Conservation (phyloP, 176 grass and related monocot species). For the Hordeum marinum region DNA sequence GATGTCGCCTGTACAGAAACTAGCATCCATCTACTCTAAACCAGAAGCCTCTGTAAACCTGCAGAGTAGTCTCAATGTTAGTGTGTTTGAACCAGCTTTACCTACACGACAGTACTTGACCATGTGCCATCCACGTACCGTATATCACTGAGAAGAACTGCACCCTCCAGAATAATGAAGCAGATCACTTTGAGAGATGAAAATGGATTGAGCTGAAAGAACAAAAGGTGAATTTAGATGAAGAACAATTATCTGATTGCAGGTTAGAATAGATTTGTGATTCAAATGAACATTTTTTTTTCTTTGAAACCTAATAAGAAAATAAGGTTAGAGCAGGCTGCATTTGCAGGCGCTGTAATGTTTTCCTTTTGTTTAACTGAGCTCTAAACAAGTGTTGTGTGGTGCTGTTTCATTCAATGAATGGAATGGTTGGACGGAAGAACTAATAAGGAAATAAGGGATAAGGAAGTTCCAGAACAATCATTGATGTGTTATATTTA, state of each 20-base stretch:
- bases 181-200: slow-evolving; percentile 15
- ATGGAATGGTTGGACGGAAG: neutral
- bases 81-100: neutral
- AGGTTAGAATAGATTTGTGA: neutral
- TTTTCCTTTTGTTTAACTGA: neutral
- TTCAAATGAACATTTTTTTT: neutral
- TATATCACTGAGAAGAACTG: slow-evolving; percentile 7
- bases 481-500: neutral
- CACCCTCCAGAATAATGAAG: slow-evolving; percentile 8
- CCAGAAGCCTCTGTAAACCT: slow-evolving; percentile 25
- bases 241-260: neutral
- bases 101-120: neutral
- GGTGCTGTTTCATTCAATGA: neutral
- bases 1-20: slow-evolving; percentile 42
- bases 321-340: neutral
- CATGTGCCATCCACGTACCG: slow-evolving; percentile 6
- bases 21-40: slow-evolving; percentile 44
- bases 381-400: neutral
- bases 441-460: neutral
- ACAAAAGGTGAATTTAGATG: slow-evolving; percentile 11
- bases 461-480: neutral
- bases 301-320: neutral
- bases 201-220: slow-evolving; percentile 33
- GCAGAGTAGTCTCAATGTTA: slow-evolving; percentile 13
- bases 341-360: neutral